Conservation (phyloP, 2,329 filamentous ascomycete species). For the Conoideocrella luteorostrata region DNA sequence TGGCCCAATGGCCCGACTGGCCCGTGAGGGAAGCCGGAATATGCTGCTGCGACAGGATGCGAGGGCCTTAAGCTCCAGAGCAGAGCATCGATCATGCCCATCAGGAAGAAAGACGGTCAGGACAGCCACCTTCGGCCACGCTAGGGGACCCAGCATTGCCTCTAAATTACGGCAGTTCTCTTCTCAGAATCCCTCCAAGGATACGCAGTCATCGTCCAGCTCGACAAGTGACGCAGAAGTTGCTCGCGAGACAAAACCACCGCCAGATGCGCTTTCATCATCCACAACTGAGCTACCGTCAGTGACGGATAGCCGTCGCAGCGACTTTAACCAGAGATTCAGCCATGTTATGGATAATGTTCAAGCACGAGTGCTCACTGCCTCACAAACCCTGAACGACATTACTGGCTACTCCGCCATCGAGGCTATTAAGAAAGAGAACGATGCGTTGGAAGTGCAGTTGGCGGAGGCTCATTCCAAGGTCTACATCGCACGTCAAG, state of each 20-base stretch:
- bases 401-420: constrained; percentile 92
- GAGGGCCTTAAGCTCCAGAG: background rate
- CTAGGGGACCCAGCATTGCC: no score
- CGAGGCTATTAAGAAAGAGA: constrained; percentile 74
- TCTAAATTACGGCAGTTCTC: constrained; percentile 20
- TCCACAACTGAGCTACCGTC: constrained; percentile 23
- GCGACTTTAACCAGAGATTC: constrained; percentile 26
- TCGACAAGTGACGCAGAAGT: background rate
- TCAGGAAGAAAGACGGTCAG: constrained; percentile 3
- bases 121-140: background rate
- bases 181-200: constrained; percentile 17
- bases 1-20: constrained; percentile 23
- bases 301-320: constrained; percentile 25
- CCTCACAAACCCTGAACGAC: constrained; percentile 84
- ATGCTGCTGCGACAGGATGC: constrained; percentile 14
- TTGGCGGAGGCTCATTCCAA: constrained; percentile 54
- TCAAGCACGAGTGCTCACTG: constrained; percentile 76
- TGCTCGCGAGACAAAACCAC: background rate
- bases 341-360: constrained; percentile 74
- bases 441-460: constrained; percentile 57
- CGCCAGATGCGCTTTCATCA: background rate
- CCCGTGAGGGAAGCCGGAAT: constrained; percentile 22
- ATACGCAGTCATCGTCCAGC: background rate
- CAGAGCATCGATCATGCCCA: constrained; percentile 1
- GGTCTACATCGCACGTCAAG: constrained; percentile 65